These are phyloP conservation scores for Drechslerella coelobrocha DNA, from an alignment of 2,329 filamentous ascomycete genomes.

Conservation along the genomic window DNA sequence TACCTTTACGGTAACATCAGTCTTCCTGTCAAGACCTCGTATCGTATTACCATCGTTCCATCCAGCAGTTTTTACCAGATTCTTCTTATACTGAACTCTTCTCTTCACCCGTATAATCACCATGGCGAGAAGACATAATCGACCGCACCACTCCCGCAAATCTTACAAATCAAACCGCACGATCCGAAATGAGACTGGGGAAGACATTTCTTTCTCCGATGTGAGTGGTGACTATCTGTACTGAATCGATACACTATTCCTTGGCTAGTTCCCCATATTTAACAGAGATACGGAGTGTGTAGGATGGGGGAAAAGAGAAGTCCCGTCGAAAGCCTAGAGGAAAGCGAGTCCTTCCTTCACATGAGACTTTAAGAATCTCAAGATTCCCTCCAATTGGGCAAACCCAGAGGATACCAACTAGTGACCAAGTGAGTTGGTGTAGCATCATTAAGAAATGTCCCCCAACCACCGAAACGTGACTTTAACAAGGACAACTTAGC, in stretches of 20 bases:
- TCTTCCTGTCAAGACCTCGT: no score
- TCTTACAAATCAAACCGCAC: not conserved
- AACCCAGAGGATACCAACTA: not conserved
- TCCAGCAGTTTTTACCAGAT: no score
- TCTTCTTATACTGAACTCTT: no score
- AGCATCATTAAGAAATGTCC: no score
- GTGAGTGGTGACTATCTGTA: not conserved
- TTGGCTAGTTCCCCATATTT: not conserved
- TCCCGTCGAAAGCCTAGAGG: not conserved
- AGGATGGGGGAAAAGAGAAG: not conserved
- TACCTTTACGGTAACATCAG: no score
- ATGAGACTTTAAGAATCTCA: constrained; percentile 4
- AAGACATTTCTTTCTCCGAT: constrained; percentile 16
- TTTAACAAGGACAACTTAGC: no score
- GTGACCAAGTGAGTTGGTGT: not conserved
- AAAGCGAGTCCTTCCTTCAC: constrained; percentile 1
- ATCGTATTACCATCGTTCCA: no score
- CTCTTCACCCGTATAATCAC: not conserved
- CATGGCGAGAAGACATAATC: not conserved
- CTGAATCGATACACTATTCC: not conserved
- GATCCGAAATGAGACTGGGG: constrained; percentile 12
- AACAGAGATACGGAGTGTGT: not conserved
- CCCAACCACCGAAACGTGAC: no score
- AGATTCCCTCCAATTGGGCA: constrained; percentile 9
- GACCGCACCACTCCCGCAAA: not conserved